Percentiles rank a stretch among this genome's conserved stretches.
Conservation (phyloP, 306 rosid genomes). For the Hippophae tibetana region DNA sequence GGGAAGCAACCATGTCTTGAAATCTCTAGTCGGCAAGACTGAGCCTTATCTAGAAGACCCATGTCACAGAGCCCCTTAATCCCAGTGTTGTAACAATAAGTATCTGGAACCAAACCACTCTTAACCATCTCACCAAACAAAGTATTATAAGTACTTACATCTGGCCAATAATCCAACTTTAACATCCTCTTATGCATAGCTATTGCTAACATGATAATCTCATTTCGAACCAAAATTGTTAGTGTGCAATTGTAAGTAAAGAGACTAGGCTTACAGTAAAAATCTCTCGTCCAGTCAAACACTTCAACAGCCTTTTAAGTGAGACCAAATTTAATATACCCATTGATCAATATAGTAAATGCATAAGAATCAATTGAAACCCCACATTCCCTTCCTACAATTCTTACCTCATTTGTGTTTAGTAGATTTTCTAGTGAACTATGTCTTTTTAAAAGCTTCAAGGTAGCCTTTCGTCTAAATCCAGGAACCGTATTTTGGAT, state of each 20-base stretch:
- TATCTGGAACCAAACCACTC: too few relatives aligned
- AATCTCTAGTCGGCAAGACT: slow-evolving; percentile 53
- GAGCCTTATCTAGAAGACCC: slow-evolving; percentile 63
- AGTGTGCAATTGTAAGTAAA: slow-evolving; percentile 28
- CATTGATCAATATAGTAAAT: slow-evolving; percentile 30
- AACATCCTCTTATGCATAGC: slow-evolving; percentile 10
- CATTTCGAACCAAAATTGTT: too few relatives aligned
- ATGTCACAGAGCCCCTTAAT: slow-evolving; percentile 59
- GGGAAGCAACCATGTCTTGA: too few relatives aligned
- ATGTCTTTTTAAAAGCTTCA: too few relatives aligned
- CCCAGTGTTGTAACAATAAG: slow-evolving; percentile 54
- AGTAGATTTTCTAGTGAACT: background rate
- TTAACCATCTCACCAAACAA: slow-evolving; percentile 53
- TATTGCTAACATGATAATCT: too few relatives aligned
- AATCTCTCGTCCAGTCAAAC: slow-evolving; percentile 40
- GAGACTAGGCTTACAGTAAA: slow-evolving; percentile 40
- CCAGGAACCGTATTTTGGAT: too few relatives aligned
- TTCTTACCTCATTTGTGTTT: too few relatives aligned
- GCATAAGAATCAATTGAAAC: slow-evolving; percentile 36
- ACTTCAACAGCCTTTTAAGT: slow-evolving; percentile 43
- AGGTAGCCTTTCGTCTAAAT: too few relatives aligned
- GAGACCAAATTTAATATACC: slow-evolving; percentile 24
- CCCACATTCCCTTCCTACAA: slow-evolving; percentile 14
- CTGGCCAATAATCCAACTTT: slow-evolving; percentile 39
- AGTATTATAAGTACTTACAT: slow-evolving; percentile 29